Conservation (phyloP, 1,139 yeast species). For the Kodamaea sp. region DNA sequence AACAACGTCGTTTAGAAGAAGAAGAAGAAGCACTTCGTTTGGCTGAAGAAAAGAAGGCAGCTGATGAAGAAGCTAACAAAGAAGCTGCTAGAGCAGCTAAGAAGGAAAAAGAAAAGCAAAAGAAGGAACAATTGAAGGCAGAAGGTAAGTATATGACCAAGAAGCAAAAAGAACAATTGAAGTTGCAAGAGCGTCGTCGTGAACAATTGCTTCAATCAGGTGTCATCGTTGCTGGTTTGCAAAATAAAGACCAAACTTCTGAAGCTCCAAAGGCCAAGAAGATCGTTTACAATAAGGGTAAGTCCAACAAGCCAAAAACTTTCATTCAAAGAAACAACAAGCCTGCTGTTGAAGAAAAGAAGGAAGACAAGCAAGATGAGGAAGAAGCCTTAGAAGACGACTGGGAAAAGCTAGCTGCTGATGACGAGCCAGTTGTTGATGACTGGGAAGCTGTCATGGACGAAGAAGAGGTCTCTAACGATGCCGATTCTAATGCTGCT, state of each 20-base stretch:
- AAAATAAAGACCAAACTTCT: constrained; percentile 39
- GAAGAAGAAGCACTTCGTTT: constrained; percentile 63
- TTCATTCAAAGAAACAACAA: constrained; percentile 24
- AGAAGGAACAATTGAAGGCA: constrained; percentile 78
- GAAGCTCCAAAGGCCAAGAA: constrained; percentile 57
- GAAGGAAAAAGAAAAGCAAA: constrained; percentile 79
- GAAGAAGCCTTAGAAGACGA: constrained; percentile 56
- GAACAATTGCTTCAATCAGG: constrained; percentile 77
- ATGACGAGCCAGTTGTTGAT: constrained; percentile 45
- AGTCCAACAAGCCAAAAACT: constrained; percentile 45
- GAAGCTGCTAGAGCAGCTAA: constrained; percentile 73
- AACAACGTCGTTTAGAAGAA: constrained; percentile 58
- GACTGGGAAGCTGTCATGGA: constrained; percentile 44
- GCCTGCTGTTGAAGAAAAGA: constrained; percentile 15
- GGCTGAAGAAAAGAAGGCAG: constrained; percentile 57
- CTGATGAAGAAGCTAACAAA: constrained; percentile 60
- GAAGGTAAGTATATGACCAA: constrained; percentile 89
- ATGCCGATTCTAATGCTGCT: constrained; percentile 7
- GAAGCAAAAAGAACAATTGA: constrained; percentile 93
- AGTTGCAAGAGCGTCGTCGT: constrained; percentile 82
- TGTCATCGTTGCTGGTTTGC: constrained; percentile 72
- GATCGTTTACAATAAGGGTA: constrained; percentile 74
- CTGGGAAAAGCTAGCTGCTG: constrained; percentile 61
- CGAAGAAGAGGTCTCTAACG: constrained; percentile 20
- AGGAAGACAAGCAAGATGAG: constrained; percentile 23